Evolutionary conservation across 2,329 filamentous ascomycete species (phyloP).

Genomic region (Arthrobotrys megalospora): DNA sequence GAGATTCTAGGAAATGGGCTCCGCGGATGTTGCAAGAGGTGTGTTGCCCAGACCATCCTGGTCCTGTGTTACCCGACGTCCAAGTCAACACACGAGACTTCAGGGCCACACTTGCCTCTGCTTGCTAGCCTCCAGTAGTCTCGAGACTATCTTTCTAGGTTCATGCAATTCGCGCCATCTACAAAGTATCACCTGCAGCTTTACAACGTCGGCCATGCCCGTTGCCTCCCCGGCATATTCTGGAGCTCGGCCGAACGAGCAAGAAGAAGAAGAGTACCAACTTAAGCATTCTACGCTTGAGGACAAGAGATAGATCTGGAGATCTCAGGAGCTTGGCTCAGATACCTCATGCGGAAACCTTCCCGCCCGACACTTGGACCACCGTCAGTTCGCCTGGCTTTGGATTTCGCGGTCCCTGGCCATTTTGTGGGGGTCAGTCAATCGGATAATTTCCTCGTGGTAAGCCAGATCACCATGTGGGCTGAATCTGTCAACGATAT

Average conservation of each 20-base stretch:
- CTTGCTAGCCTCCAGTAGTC: too few relatives aligned
- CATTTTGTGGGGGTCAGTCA: slow-evolving; percentile 45
- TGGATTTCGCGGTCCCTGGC: slow-evolving; percentile 11
- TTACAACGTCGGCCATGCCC: background rate
- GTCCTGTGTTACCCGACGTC: slow-evolving; percentile 9
- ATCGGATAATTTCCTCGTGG: slow-evolving; percentile 59
- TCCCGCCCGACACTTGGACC: slow-evolving; percentile 27
- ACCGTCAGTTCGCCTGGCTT: background rate
- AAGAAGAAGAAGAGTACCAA: background rate
- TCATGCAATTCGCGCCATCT: background rate
- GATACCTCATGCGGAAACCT: slow-evolving; percentile 23
- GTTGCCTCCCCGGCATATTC: slow-evolving; percentile 4
- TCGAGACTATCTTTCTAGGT: background rate
- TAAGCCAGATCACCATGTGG: slow-evolving; percentile 35
- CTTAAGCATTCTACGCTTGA: background rate
- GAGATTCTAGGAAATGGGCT: too few relatives aligned
- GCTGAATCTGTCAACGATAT: slow-evolving; percentile 44
- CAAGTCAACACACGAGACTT: slow-evolving; percentile 20
- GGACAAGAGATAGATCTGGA: slow-evolving; percentile 11
- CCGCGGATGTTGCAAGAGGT: slow-evolving; percentile 2
- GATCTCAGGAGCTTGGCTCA: slow-evolving; percentile 15
- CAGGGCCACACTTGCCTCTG: background rate
- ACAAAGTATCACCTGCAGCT: background rate
- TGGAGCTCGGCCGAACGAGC: slow-evolving; percentile 16
- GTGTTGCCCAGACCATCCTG: background rate